Evolutionary conservation across 345 rosid genomes (phyloP), one percentile per base, ranked within the genome.

Genomic region (Arabidopsis suecica): DNA sequence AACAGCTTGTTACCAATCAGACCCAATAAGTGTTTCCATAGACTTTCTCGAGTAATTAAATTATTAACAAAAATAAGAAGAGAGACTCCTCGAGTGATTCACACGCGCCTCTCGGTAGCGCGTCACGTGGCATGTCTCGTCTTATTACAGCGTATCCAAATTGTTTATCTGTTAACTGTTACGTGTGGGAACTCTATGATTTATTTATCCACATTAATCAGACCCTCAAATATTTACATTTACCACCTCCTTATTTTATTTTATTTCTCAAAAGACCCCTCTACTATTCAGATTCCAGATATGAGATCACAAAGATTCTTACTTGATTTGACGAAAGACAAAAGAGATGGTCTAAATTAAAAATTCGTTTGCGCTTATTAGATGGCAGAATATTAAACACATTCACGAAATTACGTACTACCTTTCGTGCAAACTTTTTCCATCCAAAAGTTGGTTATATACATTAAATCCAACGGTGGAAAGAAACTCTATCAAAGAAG

Each of bases 131-230:
- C 71, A 70, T 70, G 64, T 70, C 66, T 62, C 37, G 1, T 47
- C 25, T 57, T 77, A 9, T 71, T 77, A 71, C 80, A 77, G 80
- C 72, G 76, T 71, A 71, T 71, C 80, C 65, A 77, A 77, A 71
- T 71, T 56, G 80, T 64, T 65, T 57, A 77, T 56, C 61, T 71
- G 44, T 49, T 65, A 77, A 69, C 80, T 77, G 42, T 71, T 77
- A 77, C 80, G 76, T 65, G 72, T 65, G 72, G 68, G 77, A 57
- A 64, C 32, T 45, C 59, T 38, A 71, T 59, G 73, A 23, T 32
- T 55, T 72, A 8, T 38, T 63, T 58, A 53, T 65, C 73, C 77
- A 65, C 73, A 38, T 62, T 65, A 18, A 16, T 48, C 47, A 22
- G 22, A 71, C 49, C 16, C 50, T 5, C 10, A 41, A 61, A 18